phyloP scores from a whole-genome alignment of 2,329 filamentous ascomycete species.

The Phyllosticta citrichinensis region DNA sequence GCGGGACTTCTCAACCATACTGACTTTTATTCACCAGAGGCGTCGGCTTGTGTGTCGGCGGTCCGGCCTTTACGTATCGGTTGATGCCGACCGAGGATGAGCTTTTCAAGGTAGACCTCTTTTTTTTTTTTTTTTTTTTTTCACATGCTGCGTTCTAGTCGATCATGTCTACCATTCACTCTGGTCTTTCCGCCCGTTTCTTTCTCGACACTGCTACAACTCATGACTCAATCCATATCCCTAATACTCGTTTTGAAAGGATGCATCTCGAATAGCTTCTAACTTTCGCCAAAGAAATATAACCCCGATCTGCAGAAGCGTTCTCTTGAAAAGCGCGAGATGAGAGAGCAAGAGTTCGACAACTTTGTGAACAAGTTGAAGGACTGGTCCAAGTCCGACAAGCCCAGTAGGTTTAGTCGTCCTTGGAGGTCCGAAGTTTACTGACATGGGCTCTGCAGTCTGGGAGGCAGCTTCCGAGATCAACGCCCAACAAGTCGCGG shows the following conservation, averaged over 20 bases:
- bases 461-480: constrained; percentile 12
- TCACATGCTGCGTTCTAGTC: background rate
- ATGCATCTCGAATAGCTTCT: background rate
- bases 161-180: background rate
- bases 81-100: constrained; percentile 82
- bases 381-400: constrained; percentile 82
- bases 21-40: constrained; percentile 46
- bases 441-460: constrained; percentile 5
- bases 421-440: background rate
- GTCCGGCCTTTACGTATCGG: constrained; percentile 73
- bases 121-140: background rate
- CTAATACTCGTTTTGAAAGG: background rate
- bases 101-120: constrained; percentile 53
- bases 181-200: background rate
- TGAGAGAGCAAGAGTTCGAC: constrained; percentile 77
- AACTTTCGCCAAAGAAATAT: constrained; percentile 50
- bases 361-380: constrained; percentile 77
- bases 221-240: background rate
- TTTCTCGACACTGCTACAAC: background rate
- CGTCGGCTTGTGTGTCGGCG: constrained; percentile 63
- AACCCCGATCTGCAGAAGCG: constrained; percentile 89
- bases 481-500: constrained; percentile 4
- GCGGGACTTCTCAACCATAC: background rate
- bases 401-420: constrained; percentile 58
- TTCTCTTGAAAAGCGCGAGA: constrained; percentile 67